phyloP scores from a whole-genome alignment of 2,329 filamentous ascomycete species.

The Trichophyton schoenleinii region DNA sequence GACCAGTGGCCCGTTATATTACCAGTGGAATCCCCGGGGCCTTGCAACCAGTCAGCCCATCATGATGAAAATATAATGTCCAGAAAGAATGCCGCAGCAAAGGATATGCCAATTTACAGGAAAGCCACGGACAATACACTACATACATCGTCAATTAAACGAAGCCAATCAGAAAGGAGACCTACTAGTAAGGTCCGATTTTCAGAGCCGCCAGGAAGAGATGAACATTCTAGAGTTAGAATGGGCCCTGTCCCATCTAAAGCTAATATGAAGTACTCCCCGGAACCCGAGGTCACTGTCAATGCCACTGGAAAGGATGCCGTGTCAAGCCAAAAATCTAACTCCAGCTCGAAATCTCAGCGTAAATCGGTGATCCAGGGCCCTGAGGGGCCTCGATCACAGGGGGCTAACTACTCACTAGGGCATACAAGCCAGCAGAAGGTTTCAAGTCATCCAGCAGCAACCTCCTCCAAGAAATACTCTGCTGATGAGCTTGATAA shows the following conservation, averaged over 20 bases:
- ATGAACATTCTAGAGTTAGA: constrained; percentile 3
- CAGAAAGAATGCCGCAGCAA: neutral
- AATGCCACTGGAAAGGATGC: neutral
- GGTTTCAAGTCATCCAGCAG: neutral
- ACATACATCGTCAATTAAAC: neutral
- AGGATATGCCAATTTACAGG: neutral
- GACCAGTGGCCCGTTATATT: constrained; percentile 36
- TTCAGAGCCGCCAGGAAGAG: constrained; percentile 6
- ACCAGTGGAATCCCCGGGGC: constrained; percentile 17
- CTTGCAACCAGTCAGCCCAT: constrained; percentile 2
- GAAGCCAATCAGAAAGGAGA: constrained; percentile 7
- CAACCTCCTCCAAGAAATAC: neutral
- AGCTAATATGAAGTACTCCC: constrained; percentile 2
- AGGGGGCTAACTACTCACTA: neutral
- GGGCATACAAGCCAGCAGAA: neutral
- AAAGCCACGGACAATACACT: neutral
- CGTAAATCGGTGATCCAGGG: constrained; percentile 1
- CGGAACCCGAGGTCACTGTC: neutral
- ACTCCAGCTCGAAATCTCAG: neutral
- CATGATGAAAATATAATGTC: neutral
- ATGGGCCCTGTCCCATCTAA: constrained; percentile 8
- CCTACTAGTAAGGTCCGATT: constrained; percentile 9
- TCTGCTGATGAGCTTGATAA: neutral
- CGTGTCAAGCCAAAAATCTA: neutral
- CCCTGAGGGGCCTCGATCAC: neutral